phyloP scores from a whole-genome alignment of 768 basidiomycete species.

The Cytidiella melzeri region DNA sequence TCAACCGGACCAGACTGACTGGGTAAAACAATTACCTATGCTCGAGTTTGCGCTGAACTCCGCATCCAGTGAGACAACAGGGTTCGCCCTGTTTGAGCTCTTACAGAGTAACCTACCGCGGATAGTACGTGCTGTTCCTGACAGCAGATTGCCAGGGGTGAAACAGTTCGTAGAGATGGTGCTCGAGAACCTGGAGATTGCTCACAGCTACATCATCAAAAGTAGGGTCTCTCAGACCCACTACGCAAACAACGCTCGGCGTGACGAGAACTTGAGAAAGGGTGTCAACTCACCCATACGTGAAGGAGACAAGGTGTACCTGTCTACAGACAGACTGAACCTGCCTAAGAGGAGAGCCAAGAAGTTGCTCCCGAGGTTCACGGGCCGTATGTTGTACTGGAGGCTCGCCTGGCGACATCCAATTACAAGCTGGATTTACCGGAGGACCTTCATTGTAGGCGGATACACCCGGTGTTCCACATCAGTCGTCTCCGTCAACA shows the following conservation, averaged over 20 bases:
- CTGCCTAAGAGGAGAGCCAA: conserved; percentile 28
- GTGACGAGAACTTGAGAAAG: conserved; percentile 3
- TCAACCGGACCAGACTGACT: conserved; percentile 25
- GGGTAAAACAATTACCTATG: conserved; percentile 26
- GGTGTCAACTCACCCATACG: conserved; percentile 12
- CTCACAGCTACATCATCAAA: conserved; percentile 34
- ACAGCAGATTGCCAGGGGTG: conserved; percentile 18
- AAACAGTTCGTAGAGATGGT: conserved; percentile 20
- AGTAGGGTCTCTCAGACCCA: conserved; percentile 25
- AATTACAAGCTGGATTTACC: too few species aligned
- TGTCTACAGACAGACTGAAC: conserved; percentile 32
- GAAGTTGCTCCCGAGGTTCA: conserved; percentile 32
- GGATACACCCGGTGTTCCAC: conserved; percentile 33
- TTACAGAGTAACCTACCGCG: conserved; percentile 17
- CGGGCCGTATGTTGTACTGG: conserved; percentile 31
- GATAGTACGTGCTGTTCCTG: too few species aligned
- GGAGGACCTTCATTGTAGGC: conserved; percentile 16
- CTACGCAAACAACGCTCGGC: conserved; percentile 23
- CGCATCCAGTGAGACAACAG: conserved; percentile 24
- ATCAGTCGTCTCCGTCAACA: conserved; percentile 24
- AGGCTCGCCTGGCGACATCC: conserved; percentile 14
- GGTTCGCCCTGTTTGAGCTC: conserved; percentile 30
- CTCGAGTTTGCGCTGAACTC: conserved; percentile 35
- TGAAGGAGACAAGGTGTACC: conserved; percentile 26
- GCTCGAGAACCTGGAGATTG: conserved; percentile 25